Evolutionary conservation across 176 grass and related monocot species (phyloP).

Genomic region (Oryza longistaminata): DNA sequence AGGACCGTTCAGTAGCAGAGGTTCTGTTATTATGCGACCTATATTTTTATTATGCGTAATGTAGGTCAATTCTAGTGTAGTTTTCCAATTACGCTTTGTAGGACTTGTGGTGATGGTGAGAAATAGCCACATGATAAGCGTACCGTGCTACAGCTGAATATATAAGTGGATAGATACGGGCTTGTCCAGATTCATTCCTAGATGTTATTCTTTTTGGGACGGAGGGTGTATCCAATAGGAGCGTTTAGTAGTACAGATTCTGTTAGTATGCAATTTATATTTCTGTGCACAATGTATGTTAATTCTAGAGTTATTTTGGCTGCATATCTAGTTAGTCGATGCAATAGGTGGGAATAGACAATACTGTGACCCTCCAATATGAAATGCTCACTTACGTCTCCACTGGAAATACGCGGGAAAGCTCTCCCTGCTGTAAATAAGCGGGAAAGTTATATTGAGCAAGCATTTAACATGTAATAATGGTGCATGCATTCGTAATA

Average conservation of each 20-base stretch:
- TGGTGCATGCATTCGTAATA: background rate
- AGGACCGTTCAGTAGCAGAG: background rate
- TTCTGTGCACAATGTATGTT: background rate
- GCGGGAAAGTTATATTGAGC: background rate
- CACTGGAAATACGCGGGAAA: background rate
- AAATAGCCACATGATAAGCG: background rate
- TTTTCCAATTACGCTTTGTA: background rate
- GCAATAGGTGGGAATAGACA: background rate
- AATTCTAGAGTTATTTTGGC: conserved; percentile 1
- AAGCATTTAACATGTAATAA: conserved; percentile 12
- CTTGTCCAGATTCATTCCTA: too few relatives aligned
- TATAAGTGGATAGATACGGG: too few relatives aligned
- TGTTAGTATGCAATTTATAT: background rate
- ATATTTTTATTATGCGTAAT: background rate
- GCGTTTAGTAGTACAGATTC: background rate
- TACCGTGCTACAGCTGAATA: background rate
- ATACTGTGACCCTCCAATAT: background rate
- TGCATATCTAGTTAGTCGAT: background rate
- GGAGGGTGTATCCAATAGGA: background rate
- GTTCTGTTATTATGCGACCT: background rate
- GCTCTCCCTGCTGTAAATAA: background rate
- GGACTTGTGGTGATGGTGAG: background rate
- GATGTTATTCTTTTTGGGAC: too few relatives aligned
- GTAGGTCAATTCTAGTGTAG: too few relatives aligned
- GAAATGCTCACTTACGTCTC: background rate